These are phyloP conservation scores for Stygiomarasmius scandens DNA, from an alignment of 1,284 basidiomycete species.

Conservation along the genomic window DNA sequence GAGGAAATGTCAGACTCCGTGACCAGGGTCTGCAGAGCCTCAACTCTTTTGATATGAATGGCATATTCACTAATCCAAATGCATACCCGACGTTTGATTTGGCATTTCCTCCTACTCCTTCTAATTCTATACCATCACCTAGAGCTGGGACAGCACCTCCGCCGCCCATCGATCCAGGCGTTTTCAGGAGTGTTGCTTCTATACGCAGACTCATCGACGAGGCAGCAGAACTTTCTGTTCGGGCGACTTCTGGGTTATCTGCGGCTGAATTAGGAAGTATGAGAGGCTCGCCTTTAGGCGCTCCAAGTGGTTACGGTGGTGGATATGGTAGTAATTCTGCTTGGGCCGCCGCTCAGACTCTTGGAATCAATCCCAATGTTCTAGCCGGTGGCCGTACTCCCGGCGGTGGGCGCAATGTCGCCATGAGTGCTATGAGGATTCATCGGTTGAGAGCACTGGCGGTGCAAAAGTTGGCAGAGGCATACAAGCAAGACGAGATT, in stretches of 20 bases:
- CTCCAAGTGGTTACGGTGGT: constrained; percentile 21
- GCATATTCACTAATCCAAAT: constrained; percentile 9
- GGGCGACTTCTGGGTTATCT: constrained; percentile 78
- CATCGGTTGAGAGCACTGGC: constrained; percentile 76
- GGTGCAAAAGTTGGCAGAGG: constrained; percentile 79
- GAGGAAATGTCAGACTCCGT: constrained; percentile 46
- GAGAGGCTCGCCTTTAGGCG: constrained; percentile 36
- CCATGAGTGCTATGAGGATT: constrained; percentile 82
- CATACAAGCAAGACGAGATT: constrained; percentile 82
- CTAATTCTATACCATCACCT: constrained; percentile 51
- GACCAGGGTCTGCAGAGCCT: constrained; percentile 43
- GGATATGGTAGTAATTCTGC: constrained; percentile 38
- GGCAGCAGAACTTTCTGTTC: constrained; percentile 79
- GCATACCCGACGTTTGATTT: constrained; percentile 32
- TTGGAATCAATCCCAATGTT: not conserved
- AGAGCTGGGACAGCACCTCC: constrained; percentile 67
- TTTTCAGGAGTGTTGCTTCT: constrained; percentile 70
- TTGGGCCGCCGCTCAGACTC: constrained; percentile 60
- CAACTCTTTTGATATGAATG: constrained; percentile 45
- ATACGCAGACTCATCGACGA: constrained; percentile 83
- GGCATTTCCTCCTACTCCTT: constrained; percentile 40
- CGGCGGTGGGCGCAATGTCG: constrained; percentile 65
- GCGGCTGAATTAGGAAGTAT: constrained; percentile 70
- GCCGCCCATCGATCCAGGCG: constrained; percentile 82
- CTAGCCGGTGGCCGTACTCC: constrained; percentile 57